Evolutionary conservation across 2,329 filamentous ascomycete species (phyloP).

Genomic region (Pseudogymnoascus sp.): DNA sequence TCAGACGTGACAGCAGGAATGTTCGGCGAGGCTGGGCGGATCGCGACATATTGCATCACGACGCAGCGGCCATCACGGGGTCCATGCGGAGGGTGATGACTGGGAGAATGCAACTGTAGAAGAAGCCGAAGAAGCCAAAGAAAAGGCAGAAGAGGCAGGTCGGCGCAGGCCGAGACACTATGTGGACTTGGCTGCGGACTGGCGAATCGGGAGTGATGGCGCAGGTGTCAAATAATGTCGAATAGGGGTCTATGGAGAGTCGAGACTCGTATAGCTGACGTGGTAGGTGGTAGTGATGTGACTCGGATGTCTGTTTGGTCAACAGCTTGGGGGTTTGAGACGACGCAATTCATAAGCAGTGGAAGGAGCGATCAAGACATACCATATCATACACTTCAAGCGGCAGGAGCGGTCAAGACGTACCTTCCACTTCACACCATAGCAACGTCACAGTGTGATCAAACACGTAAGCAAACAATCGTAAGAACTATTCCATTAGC

Average conservation of each 20-base stretch:
- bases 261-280: not conserved
- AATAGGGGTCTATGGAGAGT: not conserved
- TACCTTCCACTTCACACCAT: not conserved
- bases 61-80: not conserved
- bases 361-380: not conserved
- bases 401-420: not conserved
- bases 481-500: not conserved
- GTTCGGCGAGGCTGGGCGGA: constrained; percentile 1
- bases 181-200: not conserved
- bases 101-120: not conserved
- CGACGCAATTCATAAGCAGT: not conserved
- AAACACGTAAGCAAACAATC: not conserved
- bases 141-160: not conserved
- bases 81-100: not conserved
- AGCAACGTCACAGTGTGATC: not conserved
- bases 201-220: not conserved
- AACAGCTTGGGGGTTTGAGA: not conserved
- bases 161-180: not conserved
- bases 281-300: not conserved
- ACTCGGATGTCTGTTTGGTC: not conserved
- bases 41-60: constrained; percentile 5
- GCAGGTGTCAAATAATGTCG: not conserved
- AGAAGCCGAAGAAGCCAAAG: not conserved
- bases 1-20: not conserved
- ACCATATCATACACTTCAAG: not conserved